These are phyloP conservation scores for Entamoeba dispar DNA, from an alignment of 208 protist species.

Conservation along the genomic window DNA sequence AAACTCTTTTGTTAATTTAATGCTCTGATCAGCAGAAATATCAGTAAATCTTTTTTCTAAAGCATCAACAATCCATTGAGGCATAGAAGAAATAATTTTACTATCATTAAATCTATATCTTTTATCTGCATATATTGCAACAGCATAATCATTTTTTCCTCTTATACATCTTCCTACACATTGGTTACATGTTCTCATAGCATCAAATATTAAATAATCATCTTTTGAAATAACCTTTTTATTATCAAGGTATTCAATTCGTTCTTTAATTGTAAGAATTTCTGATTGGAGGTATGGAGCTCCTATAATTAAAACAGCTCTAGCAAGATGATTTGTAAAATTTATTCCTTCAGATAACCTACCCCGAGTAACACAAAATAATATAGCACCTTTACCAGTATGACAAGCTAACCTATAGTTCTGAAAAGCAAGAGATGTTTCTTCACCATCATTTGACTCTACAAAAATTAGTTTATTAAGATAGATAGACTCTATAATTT, in stretches of 20 bases:
- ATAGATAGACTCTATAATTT: not conserved
- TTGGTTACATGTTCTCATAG: constrained; percentile 17
- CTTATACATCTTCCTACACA: constrained; percentile 12
- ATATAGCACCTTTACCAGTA: constrained; percentile 4
- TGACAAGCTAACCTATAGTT: not conserved
- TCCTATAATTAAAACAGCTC: constrained; percentile 18
- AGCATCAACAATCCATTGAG: no score
- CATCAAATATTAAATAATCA: not conserved
- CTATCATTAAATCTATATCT: not conserved
- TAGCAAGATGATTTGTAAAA: constrained; percentile 1
- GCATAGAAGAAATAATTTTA: no score
- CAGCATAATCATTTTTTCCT: constrained; percentile 15
- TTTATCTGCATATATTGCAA: constrained; percentile 1
- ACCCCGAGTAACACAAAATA: constrained; percentile 12
- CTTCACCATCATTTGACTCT: not conserved
- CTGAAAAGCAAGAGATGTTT: not conserved
- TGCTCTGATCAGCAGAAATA: no score
- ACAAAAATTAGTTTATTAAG: not conserved
- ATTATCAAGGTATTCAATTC: not conserved
- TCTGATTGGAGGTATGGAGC: not conserved
- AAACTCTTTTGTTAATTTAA: no score
- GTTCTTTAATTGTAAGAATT: not conserved
- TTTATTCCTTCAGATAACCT: constrained; percentile 19
- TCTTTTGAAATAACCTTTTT: constrained; percentile 2
- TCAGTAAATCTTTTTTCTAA: no score